Evolutionary conservation across 2,329 filamentous ascomycete genomes (phyloP), one percentile per base, ranked within the genome.

Genomic region (Verticillium nubilum): DNA sequence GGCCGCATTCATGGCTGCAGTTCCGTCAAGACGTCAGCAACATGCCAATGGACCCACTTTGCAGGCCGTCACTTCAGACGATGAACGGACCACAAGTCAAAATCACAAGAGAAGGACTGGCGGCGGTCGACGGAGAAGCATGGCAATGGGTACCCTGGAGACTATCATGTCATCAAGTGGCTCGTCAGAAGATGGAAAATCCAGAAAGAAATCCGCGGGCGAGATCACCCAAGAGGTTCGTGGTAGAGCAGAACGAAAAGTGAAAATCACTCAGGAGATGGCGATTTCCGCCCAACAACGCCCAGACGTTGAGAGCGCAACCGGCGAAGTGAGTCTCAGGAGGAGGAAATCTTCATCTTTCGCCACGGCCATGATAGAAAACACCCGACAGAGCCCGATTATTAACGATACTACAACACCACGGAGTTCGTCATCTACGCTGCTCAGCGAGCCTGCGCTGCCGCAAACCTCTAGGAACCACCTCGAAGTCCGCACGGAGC

Each of bases 121-220:
- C 5, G 73, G 72, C 0, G 70, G 69, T 1, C 74, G 81, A 42
- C 73, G 79, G 50, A 78, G 77, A 58, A 85, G 81, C 60, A 75
- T 76, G 26, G 85, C 85, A 5, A 84, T 87, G 69, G 83, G 84
- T 3, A 87, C 84, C 1, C 71, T 88, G 4, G 85, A 88, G 66
- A 88, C 85, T 0, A 88, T 88, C 67, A 87, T 87, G 77, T 87
- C 84, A 26, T 86, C 83, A 0, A 87, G 85, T 61, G 79, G 84
- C 27, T 87, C 85, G 1, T 87, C 85, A 0, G 84, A 86, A 26
- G 85, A 87, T 63, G 85, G 86, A 50, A 81, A 79, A 64, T 75
- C 79, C n/a, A 83, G 80, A 64, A 86, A 57, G 28, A 86, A 82
- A 67, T 77, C 83, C 1, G 85, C 84, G 0, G 75, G 80, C 1